A percentile compares a stretch with the other conserved stretches of the same genome.
phyloP scores from a whole-genome alignment of 495 filamentous ascomycete genomes.

The Penicillium chermesinum region DNA sequence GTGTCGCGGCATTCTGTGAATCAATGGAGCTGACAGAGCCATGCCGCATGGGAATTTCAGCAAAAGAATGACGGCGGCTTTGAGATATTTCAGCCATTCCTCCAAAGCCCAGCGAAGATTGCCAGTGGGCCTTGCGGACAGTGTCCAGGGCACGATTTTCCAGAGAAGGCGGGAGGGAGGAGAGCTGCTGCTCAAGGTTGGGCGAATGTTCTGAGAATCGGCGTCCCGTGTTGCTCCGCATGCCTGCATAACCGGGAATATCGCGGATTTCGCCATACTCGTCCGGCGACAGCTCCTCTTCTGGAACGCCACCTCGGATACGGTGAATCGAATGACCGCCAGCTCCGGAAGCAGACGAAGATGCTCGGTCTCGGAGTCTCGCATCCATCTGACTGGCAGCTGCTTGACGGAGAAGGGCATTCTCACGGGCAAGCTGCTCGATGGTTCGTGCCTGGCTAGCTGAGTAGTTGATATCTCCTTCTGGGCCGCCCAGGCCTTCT shows the following conservation, averaged over 20 bases:
- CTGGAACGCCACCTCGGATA: conserved; percentile 58
- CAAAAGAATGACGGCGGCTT: conserved; percentile 94
- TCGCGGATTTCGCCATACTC: conserved; percentile 62
- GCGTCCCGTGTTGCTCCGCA: conserved; percentile 44
- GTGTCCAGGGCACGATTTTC: conserved; percentile 74
- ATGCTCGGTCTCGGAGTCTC: conserved; percentile 58
- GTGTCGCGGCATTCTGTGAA: conserved; percentile 25
- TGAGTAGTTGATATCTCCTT: conserved; percentile 52
- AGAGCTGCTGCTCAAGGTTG: conserved; percentile 48
- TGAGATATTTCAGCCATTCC: conserved; percentile 67
- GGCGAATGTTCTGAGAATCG: conserved; percentile 61
- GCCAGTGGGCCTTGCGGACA: conserved; percentile 80
- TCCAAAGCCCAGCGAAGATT: conserved; percentile 77
- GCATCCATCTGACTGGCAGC: conserved; percentile 54
- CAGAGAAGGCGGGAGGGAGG: conserved; percentile 45
- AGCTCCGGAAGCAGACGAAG: conserved; percentile 45
- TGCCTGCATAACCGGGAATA: conserved; percentile 43
- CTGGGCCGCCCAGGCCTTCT: conserved; percentile 63
- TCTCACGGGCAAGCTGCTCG: conserved; percentile 68
- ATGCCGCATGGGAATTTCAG: conserved; percentile 71
- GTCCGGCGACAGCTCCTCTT: conserved; percentile 68
- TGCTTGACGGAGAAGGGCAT: conserved; percentile 63
- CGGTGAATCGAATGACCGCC: conserved; percentile 54
- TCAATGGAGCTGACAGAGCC: conserved; percentile 64
- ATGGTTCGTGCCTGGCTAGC: conserved; percentile 61